Conservation (phyloP, 306 rosid species). For the Arachis hypogaea region DNA sequence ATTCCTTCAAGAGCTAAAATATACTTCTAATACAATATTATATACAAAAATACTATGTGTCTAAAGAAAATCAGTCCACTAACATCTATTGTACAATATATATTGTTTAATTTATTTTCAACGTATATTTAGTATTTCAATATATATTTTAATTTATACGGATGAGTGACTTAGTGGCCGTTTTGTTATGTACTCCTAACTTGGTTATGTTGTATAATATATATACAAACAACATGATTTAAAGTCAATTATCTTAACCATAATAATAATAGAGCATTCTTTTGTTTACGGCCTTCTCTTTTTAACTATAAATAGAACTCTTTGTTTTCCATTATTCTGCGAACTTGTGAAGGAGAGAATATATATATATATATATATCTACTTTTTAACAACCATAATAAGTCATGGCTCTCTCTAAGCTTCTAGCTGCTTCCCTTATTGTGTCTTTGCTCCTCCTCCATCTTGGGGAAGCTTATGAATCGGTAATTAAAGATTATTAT, state of each 20-base stretch:
- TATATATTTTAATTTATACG: no score
- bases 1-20: no score
- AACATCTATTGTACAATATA: no score
- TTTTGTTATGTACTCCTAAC: no score
- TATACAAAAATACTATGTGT: no score
- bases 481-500: slow-evolving; percentile 30
- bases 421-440: slow-evolving; percentile 50
- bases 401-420: slow-evolving; percentile 58
- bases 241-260: not conserved
- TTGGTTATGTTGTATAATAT: no score
- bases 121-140: no score
- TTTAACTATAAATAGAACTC: not conserved
- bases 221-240: no score
- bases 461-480: slow-evolving; percentile 41
- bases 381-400: not conserved
- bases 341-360: not conserved
- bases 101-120: no score
- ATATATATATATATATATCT: not conserved
- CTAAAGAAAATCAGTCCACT: no score
- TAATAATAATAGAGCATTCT: not conserved
- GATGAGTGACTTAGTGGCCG: no score
- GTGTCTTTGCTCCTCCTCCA: slow-evolving; percentile 48
- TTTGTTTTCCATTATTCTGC: not conserved
- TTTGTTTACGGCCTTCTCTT: not conserved
- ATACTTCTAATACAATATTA: no score